phyloP scores from a whole-genome alignment of 163 green algal genomes.

The Dunaliella salina region DNA sequence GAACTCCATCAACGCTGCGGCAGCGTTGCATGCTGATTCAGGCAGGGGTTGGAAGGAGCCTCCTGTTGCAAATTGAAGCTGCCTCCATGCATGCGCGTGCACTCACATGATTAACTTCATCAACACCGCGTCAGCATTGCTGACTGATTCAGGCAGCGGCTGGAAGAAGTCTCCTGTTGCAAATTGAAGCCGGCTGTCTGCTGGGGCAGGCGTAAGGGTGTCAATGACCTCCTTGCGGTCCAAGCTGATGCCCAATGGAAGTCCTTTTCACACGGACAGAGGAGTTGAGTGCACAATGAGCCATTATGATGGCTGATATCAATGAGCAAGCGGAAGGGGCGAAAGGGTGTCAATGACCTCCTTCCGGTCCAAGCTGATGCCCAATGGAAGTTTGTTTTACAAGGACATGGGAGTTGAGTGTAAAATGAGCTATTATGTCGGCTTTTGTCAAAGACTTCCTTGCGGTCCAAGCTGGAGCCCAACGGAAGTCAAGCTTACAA shows the following conservation, averaged over 20 bases:
- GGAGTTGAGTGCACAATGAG: too few relatives aligned
- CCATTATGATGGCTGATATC: too few relatives aligned
- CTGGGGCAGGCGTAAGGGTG: not conserved
- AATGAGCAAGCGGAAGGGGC: too few relatives aligned
- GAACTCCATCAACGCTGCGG: too few relatives aligned
- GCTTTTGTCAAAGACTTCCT: not conserved
- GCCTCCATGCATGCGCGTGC: too few relatives aligned
- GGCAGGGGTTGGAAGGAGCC: too few relatives aligned
- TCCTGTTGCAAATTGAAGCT: not conserved
- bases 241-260: not conserved
- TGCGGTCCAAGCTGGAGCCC: not conserved
- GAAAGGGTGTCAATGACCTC: not conserved
- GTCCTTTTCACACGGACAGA: not conserved
- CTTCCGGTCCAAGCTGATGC: not conserved
- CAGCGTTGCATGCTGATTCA: too few relatives aligned
- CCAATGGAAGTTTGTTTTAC: not conserved
- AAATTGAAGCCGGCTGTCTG: not conserved
- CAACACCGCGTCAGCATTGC: not conserved
- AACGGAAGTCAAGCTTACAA: too few relatives aligned
- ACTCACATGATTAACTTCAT: conserved; percentile 3
- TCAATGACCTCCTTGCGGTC: not conserved
- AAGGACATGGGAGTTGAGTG: too few relatives aligned
- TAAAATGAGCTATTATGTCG: too few relatives aligned
- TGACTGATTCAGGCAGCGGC: not conserved
- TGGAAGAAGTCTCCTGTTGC: not conserved